phyloP scores from a whole-genome alignment of 179 eudicot genomes.

The Gypsophila paniculata region DNA sequence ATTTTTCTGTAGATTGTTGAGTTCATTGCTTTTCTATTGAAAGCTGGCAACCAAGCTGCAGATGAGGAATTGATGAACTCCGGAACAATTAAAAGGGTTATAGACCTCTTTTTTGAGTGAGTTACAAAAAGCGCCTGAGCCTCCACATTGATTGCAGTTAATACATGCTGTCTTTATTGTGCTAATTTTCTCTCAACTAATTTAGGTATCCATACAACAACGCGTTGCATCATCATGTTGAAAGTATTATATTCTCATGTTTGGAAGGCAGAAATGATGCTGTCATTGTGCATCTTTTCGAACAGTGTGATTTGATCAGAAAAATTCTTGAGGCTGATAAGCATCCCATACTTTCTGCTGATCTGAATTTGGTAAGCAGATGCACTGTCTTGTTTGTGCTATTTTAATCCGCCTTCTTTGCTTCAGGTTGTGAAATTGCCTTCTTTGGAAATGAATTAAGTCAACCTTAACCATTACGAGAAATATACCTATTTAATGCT shows the following conservation, averaged over 20 bases:
- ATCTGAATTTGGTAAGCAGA: constrained; percentile 47
- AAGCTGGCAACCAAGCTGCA: constrained; percentile 74
- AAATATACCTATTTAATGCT: not conserved
- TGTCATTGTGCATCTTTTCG: constrained; percentile 64
- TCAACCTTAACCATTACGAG: not conserved
- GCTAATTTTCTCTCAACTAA: not conserved
- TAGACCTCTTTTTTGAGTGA: constrained; percentile 93
- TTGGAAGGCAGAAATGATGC: constrained; percentile 65
- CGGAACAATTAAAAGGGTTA: constrained; percentile 65
- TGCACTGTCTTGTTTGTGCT: not conserved
- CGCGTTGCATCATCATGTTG: constrained; percentile 91
- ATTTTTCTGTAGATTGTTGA: constrained; percentile 64
- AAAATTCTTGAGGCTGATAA: constrained; percentile 68
- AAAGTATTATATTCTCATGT: constrained; percentile 78
- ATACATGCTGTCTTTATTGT: not conserved
- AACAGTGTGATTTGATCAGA: constrained; percentile 58
- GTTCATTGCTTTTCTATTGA: constrained; percentile 80
- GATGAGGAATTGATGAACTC: constrained; percentile 79
- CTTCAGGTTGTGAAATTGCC: not conserved
- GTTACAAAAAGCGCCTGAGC: constrained; percentile 25
- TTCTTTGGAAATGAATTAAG: not conserved
- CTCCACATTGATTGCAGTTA: not conserved
- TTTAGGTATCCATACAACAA: constrained; percentile 86
- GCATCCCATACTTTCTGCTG: constrained; percentile 51
- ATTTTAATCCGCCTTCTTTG: not conserved